Base-by-base conservation (phyloP, 345 rosid species). In the Eucalyptus cloeziana region DNA sequence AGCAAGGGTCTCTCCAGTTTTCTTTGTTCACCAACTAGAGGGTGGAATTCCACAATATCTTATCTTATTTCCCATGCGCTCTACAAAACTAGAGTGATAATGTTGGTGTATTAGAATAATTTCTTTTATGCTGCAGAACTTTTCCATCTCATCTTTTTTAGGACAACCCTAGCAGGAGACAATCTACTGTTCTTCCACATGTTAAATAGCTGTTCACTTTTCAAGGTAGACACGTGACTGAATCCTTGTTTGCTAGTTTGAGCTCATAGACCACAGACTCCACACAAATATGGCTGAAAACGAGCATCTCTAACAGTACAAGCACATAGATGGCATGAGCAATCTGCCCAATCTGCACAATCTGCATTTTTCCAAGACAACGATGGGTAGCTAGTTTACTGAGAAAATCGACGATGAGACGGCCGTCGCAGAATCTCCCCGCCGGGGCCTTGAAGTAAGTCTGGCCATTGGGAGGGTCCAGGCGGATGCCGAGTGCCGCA, bases 341-440 rank as follows among this genome's bases (percentile, higher is more conserved):
- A 76, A 43, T 40, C 83, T 76, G 83, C 47, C 37, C 27, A 76
- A 76, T 76, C 83, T 76, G 83, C 47, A 76, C 27, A 76, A 76
- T 76, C 83, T 37, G 83, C 83, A 76, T 37, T 21, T 37, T 37
- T 37, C 3, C 83, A 76, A 37, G 14, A 19, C 45, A 86, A 47
- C 27, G 31, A 86, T 25, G 62, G 80, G 71, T 19, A 83, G 80
- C 89, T 49, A 79, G 62, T 67, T 91, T 94, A 98, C 99, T 89
- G 89, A 98, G 94, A 88, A 96, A 97, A 94, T 98, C 99, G 31
- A 96, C 44, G 30, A 92, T 89, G 81, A 98, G 96, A 19, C 97
- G 96, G 88, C 99, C 98, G 69, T 98, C 98, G 24, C 96, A 95
- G 93, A 93, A 98, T 95, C 99, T 93, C 88, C 97, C 98, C 5